phyloP scores from a whole-genome alignment of 371 early-diverging fungal genomes.

The Syncephalastrum contaminatum region DNA sequence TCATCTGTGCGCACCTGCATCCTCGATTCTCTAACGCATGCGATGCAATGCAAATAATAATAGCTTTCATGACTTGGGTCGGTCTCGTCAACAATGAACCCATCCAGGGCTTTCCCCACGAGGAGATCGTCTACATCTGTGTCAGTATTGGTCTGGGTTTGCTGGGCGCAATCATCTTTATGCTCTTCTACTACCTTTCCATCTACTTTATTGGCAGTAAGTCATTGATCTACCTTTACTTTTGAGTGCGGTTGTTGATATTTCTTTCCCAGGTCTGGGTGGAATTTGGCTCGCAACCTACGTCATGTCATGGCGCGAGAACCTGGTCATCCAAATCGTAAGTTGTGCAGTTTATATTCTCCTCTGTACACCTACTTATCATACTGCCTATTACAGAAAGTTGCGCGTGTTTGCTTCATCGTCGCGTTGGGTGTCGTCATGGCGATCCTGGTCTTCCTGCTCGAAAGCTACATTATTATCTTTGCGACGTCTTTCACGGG shows the following conservation, averaged over 20 bases:
- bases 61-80: conserved; percentile 51
- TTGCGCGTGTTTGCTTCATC: conserved; percentile 50
- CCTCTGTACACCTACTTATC: conserved; percentile 1
- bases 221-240: conserved; percentile 2
- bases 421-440: conserved; percentile 44
- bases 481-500: conserved; percentile 50
- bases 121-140: conserved; percentile 40
- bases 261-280: conserved; percentile 17
- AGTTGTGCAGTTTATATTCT: conserved; percentile 13
- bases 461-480: conserved; percentile 40
- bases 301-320: conserved; percentile 49
- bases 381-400: conserved; percentile 21
- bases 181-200: conserved; percentile 33
- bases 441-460: conserved; percentile 28
- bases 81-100: conserved; percentile 53
- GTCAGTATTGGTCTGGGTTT: conserved; percentile 45
- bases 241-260: neutral
- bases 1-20: neutral
- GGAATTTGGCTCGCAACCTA: conserved; percentile 47
- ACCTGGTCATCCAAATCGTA: conserved; percentile 46
- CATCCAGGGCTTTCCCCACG: conserved; percentile 34
- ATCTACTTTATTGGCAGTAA: conserved; percentile 44
- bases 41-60: neutral
- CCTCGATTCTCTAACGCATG: neutral
- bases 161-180: conserved; percentile 31